Evolutionary conservation across 2,329 filamentous ascomycete species (phyloP).

Genomic region (Thelonectria discophora): DNA sequence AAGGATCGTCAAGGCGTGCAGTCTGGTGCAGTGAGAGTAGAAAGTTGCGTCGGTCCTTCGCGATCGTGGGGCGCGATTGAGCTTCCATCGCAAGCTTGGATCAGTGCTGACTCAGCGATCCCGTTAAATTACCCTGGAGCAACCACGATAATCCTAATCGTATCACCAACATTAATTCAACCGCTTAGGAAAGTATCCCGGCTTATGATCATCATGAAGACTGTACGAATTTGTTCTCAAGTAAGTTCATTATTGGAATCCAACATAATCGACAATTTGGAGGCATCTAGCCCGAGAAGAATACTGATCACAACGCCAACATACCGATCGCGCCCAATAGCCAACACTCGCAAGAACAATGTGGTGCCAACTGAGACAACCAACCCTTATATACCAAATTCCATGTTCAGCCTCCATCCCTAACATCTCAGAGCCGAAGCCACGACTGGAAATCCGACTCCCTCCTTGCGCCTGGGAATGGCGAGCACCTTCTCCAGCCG

Average conservation of each 20-base stretch:
- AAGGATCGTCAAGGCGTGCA: not conserved
- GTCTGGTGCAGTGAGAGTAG: too few relatives aligned
- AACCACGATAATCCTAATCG: not conserved
- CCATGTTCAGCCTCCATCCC: not conserved
- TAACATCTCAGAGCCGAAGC: slow-evolving; percentile 4
- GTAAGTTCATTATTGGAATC: not conserved
- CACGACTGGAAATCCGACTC: slow-evolving; percentile 1
- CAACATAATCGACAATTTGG: not conserved
- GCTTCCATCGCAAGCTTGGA: slow-evolving; percentile 16
- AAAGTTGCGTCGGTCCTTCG: slow-evolving; percentile 1
- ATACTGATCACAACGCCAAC: not conserved
- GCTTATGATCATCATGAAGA: not conserved
- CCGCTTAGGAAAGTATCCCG: not conserved
- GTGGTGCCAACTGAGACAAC: not conserved
- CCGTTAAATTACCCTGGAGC: slow-evolving; percentile 3
- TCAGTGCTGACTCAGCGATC: slow-evolving; percentile 17
- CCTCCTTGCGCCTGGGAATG: slow-evolving; percentile 1
- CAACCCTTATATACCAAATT: not conserved
- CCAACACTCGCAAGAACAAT: not conserved
- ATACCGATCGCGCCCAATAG: not conserved
- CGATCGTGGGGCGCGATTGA: slow-evolving; percentile 6
- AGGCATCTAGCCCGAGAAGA: not conserved
- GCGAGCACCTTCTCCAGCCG: slow-evolving; percentile 7
- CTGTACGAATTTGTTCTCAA: not conserved
- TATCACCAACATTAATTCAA: not conserved